phyloP scores from a whole-genome alignment of 2,329 filamentous ascomycete species.

The Colletotrichum sp. region DNA sequence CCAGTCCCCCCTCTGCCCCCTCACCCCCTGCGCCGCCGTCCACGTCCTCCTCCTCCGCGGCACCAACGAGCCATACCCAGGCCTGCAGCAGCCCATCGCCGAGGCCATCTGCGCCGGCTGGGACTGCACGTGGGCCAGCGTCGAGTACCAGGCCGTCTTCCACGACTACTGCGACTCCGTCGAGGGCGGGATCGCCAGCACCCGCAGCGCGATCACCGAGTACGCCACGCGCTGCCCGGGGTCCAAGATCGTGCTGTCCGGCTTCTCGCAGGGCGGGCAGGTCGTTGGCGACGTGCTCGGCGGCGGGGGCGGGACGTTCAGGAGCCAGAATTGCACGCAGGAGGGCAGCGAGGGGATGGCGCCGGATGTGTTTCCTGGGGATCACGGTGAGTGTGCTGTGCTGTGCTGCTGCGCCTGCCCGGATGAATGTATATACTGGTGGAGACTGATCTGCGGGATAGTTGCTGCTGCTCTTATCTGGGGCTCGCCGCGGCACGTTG shows the following conservation, averaged over 20 bases:
- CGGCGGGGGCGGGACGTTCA: slow-evolving; percentile 35
- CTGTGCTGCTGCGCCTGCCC: neutral
- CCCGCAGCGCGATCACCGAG: slow-evolving; percentile 38
- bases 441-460: neutral
- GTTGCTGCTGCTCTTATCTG: slow-evolving; percentile 36
- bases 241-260: slow-evolving; percentile 42
- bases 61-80: slow-evolving; percentile 3
- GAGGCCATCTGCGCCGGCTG: neutral
- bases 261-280: slow-evolving; percentile 45
- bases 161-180: slow-evolving; percentile 2
- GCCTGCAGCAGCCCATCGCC: slow-evolving; percentile 2
- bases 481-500: slow-evolving; percentile 37
- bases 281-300: slow-evolving; percentile 40
- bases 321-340: slow-evolving; percentile 32
- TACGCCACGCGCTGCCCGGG: slow-evolving; percentile 43
- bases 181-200: slow-evolving; percentile 37
- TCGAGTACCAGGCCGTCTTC: neutral
- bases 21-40: neutral
- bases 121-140: slow-evolving; percentile 2
- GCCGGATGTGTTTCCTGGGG: slow-evolving; percentile 29
- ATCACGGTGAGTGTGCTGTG: slow-evolving; percentile 32
- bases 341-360: slow-evolving; percentile 28
- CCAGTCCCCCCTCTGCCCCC: no score
- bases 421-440: neutral
- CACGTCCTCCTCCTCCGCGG: neutral